Percentiles rank a stretch among this genome's conserved stretches.
These are phyloP conservation scores for Musa beccarii DNA, from an alignment of 176 grass and related monocot genomes.

Conservation along the genomic window DNA sequence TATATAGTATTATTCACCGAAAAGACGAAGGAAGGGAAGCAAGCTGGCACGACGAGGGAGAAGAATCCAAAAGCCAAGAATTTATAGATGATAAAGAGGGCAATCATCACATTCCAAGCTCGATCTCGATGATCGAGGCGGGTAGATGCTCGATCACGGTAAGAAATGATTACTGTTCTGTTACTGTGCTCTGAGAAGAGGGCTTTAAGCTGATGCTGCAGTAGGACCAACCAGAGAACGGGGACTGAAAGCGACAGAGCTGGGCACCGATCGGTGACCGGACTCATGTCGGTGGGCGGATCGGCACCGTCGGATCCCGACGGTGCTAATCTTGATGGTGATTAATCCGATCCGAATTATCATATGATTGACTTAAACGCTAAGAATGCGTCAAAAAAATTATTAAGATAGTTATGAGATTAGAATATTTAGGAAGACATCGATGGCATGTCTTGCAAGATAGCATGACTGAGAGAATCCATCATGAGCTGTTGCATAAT, in stretches of 20 bases:
- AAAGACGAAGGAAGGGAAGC: not conserved
- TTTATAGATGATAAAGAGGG: not conserved
- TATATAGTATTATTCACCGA: not conserved
- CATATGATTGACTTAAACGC: not conserved
- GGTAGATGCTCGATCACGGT: not conserved
- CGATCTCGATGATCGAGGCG: not conserved
- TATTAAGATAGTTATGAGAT: too few relatives aligned
- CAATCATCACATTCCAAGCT: not conserved
- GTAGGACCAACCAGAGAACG: not conserved
- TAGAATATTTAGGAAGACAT: too few relatives aligned
- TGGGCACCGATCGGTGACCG: not conserved
- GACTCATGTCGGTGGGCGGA: not conserved
- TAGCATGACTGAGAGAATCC: too few relatives aligned
- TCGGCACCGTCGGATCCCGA: not conserved
- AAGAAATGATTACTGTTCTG: not conserved
- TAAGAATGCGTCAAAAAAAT: too few relatives aligned
- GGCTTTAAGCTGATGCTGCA: too few relatives aligned
- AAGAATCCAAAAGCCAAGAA: constrained; percentile 5
- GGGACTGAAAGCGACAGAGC: not conserved
- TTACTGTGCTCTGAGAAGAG: not conserved
- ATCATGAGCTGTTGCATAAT: too few relatives aligned
- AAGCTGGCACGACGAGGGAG: not conserved
- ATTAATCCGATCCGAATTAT: not conserved
- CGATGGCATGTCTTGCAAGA: too few relatives aligned
- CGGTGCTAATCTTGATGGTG: not conserved